These are phyloP conservation scores for Colletotrichum tropicale DNA, from an alignment of 2,329 filamentous ascomycete genomes.

Conservation along the genomic window DNA sequence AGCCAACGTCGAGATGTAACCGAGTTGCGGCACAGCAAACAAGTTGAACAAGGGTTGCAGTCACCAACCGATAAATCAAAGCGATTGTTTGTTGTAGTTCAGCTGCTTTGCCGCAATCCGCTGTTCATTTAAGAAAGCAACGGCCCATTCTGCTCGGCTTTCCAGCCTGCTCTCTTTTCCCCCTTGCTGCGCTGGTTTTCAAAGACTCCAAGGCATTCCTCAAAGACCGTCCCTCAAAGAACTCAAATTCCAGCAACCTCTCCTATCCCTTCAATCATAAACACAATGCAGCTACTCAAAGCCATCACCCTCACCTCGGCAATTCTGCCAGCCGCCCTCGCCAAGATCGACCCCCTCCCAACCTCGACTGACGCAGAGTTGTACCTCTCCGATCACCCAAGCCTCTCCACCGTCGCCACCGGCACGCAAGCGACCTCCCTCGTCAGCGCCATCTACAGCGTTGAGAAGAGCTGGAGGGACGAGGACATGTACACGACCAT, in stretches of 20 bases:
- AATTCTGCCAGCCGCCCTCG: not conserved
- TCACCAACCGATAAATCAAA: not conserved
- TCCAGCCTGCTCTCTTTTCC: not conserved
- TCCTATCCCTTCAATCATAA: not conserved
- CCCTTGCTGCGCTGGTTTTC: not conserved
- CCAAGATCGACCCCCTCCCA: not conserved
- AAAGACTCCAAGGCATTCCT: not conserved
- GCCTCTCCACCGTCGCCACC: not conserved
- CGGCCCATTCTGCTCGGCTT: not conserved
- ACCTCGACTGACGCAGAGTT: not conserved
- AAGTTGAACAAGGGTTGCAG: not conserved
- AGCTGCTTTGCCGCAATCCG: not conserved
- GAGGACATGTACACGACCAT: conserved; percentile 9
- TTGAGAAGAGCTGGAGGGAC: conserved; percentile 9
- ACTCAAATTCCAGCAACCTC: not conserved
- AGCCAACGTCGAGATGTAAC: not conserved
- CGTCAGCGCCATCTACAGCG: conserved; percentile 14
- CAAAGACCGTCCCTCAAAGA: not conserved
- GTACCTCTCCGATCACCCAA: not conserved
- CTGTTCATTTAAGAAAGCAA: not conserved
- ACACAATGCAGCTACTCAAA: not conserved
- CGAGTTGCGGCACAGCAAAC: not conserved
- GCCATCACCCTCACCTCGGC: not conserved
- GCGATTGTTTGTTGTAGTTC: not conserved
- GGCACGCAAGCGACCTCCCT: conserved; percentile 3